These are phyloP conservation scores for Backusella macrospora DNA, from an alignment of 192 early-diverging fungal genomes.

Conservation along the genomic window DNA sequence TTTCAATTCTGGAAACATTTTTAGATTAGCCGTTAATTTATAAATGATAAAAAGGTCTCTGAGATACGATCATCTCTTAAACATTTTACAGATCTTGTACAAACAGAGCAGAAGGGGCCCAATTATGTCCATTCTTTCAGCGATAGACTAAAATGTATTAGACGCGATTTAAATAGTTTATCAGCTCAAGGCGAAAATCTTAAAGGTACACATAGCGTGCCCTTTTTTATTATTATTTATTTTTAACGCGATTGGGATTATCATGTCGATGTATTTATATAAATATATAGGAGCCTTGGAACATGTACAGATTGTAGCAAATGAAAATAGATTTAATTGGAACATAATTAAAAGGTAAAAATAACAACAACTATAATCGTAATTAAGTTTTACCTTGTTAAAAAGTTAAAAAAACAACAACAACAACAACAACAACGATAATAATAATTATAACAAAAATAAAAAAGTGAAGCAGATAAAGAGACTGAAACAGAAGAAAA, in stretches of 20 bases:
- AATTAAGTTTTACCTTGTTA: background rate
- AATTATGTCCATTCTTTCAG: constrained; percentile 27
- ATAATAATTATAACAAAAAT: background rate
- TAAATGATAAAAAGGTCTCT: constrained; percentile 19
- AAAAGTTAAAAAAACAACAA: too few relatives aligned
- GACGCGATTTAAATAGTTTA: constrained; percentile 22
- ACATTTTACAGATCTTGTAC: constrained; percentile 23
- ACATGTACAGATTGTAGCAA: constrained; percentile 16
- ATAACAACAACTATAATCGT: background rate
- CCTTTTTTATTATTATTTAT: background rate
- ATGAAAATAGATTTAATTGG: constrained; percentile 12
- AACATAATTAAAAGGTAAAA: constrained; percentile 25
- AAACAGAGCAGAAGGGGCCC: constrained; percentile 22
- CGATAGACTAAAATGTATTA: constrained; percentile 19
- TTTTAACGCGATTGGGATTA: background rate
- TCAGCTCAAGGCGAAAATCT: constrained; percentile 17
- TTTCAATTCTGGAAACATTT: background rate
- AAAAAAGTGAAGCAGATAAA: constrained; percentile 18
- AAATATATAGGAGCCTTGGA: constrained; percentile 19
- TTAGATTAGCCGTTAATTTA: background rate
- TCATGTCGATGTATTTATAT: background rate
- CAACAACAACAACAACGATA: background rate
- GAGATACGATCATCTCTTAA: constrained; percentile 28
- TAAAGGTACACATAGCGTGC: constrained; percentile 13
- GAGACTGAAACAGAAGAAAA: constrained; percentile 15